Evolutionary conservation across 2,329 filamentous ascomycete genomes (phyloP).

Genomic region (Claviceps digitariae): DNA sequence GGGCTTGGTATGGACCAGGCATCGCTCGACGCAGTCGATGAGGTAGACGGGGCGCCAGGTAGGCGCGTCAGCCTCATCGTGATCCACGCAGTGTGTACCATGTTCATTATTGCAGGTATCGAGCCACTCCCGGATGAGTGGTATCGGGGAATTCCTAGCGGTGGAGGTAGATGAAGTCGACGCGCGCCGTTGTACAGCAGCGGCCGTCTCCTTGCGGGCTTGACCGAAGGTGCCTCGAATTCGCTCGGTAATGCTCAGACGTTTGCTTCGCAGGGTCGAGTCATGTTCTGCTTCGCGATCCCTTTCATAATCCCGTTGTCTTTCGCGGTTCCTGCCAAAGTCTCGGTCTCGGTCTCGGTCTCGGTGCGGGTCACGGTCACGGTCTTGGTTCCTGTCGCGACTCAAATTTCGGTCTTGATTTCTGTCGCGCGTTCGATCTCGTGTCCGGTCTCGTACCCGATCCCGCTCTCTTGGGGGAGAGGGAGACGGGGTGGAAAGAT

Average conservation of each 20-base stretch:
- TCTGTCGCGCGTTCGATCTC: neutral
- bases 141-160: conserved; percentile 21
- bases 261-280: conserved; percentile 18
- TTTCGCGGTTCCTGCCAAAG: conserved; percentile 3
- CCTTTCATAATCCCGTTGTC: conserved; percentile 7
- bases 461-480: conserved; percentile 2
- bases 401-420: neutral
- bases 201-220: conserved; percentile 16
- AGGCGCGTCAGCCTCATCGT: conserved; percentile 10
- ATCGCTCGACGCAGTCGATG: conserved; percentile 25
- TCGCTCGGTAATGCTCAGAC: conserved; percentile 28
- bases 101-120: conserved; percentile 29
- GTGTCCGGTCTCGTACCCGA: neutral
- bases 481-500: neutral
- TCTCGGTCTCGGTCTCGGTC: conserved; percentile 1
- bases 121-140: conserved; percentile 28
- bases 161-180: conserved; percentile 16
- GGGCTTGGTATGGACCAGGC: conserved; percentile 25
- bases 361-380: neutral
- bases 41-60: conserved; percentile 29
- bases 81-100: conserved; percentile 24
- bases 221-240: conserved; percentile 22
- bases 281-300: conserved; percentile 15
- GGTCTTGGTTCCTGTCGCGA: neutral
- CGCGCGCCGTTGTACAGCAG: conserved; percentile 17